These are phyloP conservation scores for Clavispora vitiphila DNA, from an alignment of 805 yeast species.

Conservation along the genomic window DNA sequence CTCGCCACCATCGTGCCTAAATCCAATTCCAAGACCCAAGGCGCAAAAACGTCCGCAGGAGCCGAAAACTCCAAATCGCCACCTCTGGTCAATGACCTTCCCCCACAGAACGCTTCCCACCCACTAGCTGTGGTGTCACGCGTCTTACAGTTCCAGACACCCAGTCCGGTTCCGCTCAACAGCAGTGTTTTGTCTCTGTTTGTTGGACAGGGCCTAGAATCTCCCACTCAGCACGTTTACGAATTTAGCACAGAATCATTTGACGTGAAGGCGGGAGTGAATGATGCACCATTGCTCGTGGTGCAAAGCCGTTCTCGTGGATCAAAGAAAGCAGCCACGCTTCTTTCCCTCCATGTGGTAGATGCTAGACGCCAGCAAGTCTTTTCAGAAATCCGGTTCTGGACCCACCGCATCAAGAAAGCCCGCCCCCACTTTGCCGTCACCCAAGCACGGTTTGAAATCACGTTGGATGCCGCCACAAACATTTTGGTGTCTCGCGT, in stretches of 20 bases:
- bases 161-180: constrained; percentile 6
- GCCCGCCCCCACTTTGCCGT: constrained; percentile 11
- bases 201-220: constrained; percentile 4
- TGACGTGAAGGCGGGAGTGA: constrained; percentile 8
- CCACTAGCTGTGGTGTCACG: constrained; percentile 5
- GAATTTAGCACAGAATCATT: constrained; percentile 4
- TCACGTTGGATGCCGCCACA: constrained; percentile 5
- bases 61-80: neutral
- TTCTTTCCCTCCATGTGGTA: constrained; percentile 11
- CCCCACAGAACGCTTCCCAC: neutral
- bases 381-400: constrained; percentile 11
- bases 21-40: neutral
- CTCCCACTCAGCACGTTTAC: neutral
- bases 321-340: constrained; percentile 3
- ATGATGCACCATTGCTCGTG: constrained; percentile 6
- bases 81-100: neutral
- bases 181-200: constrained; percentile 1
- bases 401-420: constrained; percentile 8
- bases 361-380: constrained; percentile 4
- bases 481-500: constrained; percentile 3
- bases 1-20: constrained; percentile 3
- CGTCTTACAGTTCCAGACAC: constrained; percentile 1
- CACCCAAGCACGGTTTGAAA: constrained; percentile 1
- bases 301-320: constrained; percentile 7
- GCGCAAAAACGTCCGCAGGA: neutral